These are phyloP conservation scores for Fusarium chaquense DNA, from an alignment of 2,329 filamentous ascomycete species.

Conservation along the genomic window DNA sequence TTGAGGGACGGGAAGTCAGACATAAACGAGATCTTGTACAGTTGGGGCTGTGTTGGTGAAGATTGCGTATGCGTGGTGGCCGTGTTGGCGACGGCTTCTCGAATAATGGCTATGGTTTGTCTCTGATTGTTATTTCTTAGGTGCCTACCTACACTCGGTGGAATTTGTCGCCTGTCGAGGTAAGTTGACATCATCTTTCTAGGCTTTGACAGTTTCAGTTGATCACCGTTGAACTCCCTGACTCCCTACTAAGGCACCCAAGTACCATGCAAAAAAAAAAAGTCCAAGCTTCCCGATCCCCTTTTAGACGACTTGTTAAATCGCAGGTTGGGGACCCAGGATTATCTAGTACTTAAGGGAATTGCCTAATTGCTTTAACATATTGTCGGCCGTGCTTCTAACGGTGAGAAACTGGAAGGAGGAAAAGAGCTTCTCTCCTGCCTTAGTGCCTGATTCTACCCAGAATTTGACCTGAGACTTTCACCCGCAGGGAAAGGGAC, in stretches of 20 bases:
- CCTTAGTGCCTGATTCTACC: constrained; percentile 38
- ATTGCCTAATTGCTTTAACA: constrained; percentile 16
- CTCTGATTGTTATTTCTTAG: constrained; percentile 7
- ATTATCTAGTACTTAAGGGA: not conserved
- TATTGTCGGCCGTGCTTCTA: constrained; percentile 19
- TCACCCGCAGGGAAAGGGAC: constrained; percentile 30
- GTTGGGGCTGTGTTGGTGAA: constrained; percentile 28
- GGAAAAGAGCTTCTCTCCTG: constrained; percentile 25
- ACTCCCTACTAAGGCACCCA: not conserved
- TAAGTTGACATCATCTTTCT: constrained; percentile 28
- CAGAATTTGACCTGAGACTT: constrained; percentile 36
- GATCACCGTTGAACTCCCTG: constrained; percentile 17
- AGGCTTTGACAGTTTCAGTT: constrained; percentile 11
- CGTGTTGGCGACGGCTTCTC: constrained; percentile 7
- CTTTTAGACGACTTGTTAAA: constrained; percentile 34
- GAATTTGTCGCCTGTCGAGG: not conserved
- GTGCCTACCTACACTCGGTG: not conserved
- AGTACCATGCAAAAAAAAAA: not conserved
- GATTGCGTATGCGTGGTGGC: constrained; percentile 32
- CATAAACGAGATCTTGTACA: constrained; percentile 26
- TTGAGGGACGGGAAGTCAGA: constrained; percentile 17
- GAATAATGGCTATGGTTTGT: constrained; percentile 2
- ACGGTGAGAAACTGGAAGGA: constrained; percentile 22
- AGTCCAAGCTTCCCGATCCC: constrained; percentile 34
- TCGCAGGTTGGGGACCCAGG: constrained; percentile 32